Percentiles rank a stretch among this genome's conserved stretches.
Conservation (phyloP, 192 early-diverging fungal species). For the Backusella sp. region DNA sequence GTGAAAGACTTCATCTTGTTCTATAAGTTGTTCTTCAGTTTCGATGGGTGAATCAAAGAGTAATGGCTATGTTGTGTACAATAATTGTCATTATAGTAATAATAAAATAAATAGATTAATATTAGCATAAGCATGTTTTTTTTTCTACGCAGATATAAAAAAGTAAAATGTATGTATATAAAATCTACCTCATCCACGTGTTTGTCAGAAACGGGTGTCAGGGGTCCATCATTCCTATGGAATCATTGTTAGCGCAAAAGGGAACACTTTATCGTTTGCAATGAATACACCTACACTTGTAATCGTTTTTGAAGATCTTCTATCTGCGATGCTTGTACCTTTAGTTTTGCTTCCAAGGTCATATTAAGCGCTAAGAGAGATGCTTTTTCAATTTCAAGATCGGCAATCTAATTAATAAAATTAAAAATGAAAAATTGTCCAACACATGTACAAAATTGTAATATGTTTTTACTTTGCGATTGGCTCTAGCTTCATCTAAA, state of each 20-base stretch:
- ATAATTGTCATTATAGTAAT: neutral
- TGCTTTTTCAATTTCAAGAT: constrained; percentile 30
- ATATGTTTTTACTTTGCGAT: constrained; percentile 19
- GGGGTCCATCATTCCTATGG: constrained; percentile 27
- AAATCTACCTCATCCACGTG: constrained; percentile 22
- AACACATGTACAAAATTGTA: neutral
- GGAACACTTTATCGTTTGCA: neutral
- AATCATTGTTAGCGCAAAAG: neutral
- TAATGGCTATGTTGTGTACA: neutral
- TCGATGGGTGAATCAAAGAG: constrained; percentile 1
- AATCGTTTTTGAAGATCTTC: constrained; percentile 16
- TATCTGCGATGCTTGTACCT: constrained; percentile 13
- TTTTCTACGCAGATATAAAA: neutral
- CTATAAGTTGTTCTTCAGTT: constrained; percentile 3
- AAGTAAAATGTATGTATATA: neutral
- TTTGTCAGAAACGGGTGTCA: constrained; percentile 26
- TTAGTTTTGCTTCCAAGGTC: constrained; percentile 20
- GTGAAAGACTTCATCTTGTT: constrained; percentile 21
- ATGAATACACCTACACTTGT: constrained; percentile 3
- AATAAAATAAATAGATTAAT: neutral
- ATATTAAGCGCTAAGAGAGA: constrained; percentile 21
- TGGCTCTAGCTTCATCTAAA: constrained; percentile 20
- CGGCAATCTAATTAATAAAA: constrained; percentile 20
- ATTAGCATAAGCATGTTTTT: neutral
- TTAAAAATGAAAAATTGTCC: neutral